phyloP scores from a whole-genome alignment of 1,284 basidiomycete species.

The Malassezia slooffiae region DNA sequence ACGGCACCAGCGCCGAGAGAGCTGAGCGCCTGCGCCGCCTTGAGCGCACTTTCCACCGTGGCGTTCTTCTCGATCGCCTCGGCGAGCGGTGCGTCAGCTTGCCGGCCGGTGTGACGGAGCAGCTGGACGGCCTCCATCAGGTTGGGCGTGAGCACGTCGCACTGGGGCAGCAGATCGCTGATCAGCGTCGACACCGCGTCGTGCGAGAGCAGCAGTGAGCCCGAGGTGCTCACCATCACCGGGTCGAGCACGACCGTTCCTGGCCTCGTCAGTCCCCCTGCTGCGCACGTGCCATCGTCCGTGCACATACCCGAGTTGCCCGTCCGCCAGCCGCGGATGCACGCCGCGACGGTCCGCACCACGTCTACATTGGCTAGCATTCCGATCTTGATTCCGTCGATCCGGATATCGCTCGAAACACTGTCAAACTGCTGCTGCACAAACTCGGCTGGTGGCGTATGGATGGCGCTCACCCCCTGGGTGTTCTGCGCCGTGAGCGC shows the following conservation, averaged over 20 bases:
- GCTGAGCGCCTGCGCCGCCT: too few relatives aligned
- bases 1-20: constrained; percentile 55
- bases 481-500: constrained; percentile 89
- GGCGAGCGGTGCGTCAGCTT: too few relatives aligned
- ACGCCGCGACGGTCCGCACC: constrained; percentile 46
- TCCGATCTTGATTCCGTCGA: constrained; percentile 75
- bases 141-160: constrained; percentile 75
- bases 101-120: too few relatives aligned
- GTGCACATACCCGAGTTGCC: too few relatives aligned
- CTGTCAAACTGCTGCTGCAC: constrained; percentile 56
- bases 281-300: too few relatives aligned
- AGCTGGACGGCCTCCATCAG: constrained; percentile 65
- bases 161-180: constrained; percentile 59
- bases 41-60: too few relatives aligned
- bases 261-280: too few relatives aligned
- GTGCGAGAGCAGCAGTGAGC: constrained; percentile 63
- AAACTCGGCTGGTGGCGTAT: constrained; percentile 37
- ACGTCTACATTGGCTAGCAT: constrained; percentile 57
- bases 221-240: constrained; percentile 84
- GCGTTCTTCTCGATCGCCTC: too few relatives aligned
- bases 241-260: constrained; percentile 51
- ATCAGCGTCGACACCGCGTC: constrained; percentile 59
- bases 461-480: constrained; percentile 59
- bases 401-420: constrained; percentile 63
- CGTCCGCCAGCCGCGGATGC: constrained; percentile 15